A percentile compares a stretch with the other conserved stretches of the same genome.
phyloP scores from a whole-genome alignment of 1,284 basidiomycete species.

The Tremellales sp. region DNA sequence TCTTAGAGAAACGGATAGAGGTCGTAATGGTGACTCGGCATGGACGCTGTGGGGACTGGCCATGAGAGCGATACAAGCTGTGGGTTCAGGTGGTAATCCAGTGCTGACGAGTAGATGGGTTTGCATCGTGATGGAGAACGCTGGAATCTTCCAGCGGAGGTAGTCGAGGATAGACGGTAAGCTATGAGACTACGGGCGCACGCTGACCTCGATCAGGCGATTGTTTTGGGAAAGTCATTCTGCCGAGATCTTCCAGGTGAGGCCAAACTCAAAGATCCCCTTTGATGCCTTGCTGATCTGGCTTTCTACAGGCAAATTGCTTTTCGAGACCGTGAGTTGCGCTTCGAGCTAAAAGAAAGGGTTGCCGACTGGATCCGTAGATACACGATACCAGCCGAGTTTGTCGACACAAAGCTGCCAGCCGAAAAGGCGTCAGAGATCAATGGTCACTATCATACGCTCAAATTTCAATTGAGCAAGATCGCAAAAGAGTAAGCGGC shows the following conservation, averaged over 20 bases:
- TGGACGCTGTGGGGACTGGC: slow-evolving; percentile 43
- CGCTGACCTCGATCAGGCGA: too few species aligned
- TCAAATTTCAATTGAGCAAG: slow-evolving; percentile 22
- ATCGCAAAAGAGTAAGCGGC: slow-evolving; percentile 16
- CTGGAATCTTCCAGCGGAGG: slow-evolving; percentile 36
- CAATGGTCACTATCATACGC: slow-evolving; percentile 8
- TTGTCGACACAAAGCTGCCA: slow-evolving; percentile 19
- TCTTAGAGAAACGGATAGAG: slow-evolving; percentile 13
- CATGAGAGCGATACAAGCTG: slow-evolving; percentile 34
- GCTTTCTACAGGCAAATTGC: too few species aligned
- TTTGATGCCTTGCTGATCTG: too few species aligned
- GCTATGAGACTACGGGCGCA: too few species aligned
- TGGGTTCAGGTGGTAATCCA: slow-evolving; percentile 15
- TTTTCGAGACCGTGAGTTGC: slow-evolving; percentile 23
- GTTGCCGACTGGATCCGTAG: background rate
- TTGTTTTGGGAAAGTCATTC: slow-evolving; percentile 31
- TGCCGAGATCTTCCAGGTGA: slow-evolving; percentile 29
- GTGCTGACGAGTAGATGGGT: slow-evolving; percentile 29
- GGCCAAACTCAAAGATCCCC: too few species aligned
- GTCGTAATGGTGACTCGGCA: slow-evolving; percentile 24
- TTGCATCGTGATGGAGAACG: slow-evolving; percentile 41
- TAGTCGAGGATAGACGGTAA: slow-evolving; percentile 33
- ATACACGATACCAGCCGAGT: slow-evolving; percentile 14
- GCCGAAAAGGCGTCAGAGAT: slow-evolving; percentile 1
- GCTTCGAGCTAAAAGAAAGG: too few species aligned